Evolutionary conservation across 192 early-diverging fungal species (phyloP).

Genomic region (Spizellomyces sp.): DNA sequence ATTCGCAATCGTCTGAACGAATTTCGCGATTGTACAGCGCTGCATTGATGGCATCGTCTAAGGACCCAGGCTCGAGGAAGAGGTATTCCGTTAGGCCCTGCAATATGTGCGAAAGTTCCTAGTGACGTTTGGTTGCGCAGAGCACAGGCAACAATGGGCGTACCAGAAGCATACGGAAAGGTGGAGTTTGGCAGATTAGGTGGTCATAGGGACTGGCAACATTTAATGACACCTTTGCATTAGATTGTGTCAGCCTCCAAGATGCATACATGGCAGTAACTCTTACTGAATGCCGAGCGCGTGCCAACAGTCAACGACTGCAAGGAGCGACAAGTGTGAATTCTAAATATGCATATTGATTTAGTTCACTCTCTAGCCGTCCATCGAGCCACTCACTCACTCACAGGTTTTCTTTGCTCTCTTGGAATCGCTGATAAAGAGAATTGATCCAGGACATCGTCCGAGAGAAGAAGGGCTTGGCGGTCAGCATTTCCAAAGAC

Average conservation of each 20-base stretch:
- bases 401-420: conserved; percentile 45
- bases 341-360: conserved; percentile 47
- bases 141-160: conserved; percentile 1
- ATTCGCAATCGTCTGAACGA: conserved; percentile 72
- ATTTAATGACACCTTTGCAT: conserved; percentile 3
- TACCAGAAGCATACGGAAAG: conserved; percentile 89
- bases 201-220: conserved; percentile 77
- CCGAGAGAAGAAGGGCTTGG: conserved; percentile 73
- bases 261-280: too few species aligned
- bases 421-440: conserved; percentile 71
- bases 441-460: conserved; percentile 81
- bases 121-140: conserved; percentile 3
- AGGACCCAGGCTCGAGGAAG: conserved; percentile 76
- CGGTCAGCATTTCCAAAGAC: conserved; percentile 77
- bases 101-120: background rate
- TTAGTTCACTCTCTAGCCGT: background rate
- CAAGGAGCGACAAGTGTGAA: conserved; percentile 90
- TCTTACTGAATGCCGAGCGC: conserved; percentile 68
- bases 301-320: conserved; percentile 96
- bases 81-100: conserved; percentile 93
- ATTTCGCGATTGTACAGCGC: conserved; percentile 74
- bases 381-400: conserved; percentile 5
- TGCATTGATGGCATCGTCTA: conserved; percentile 86
- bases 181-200: conserved; percentile 93
- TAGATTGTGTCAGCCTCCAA: too few species aligned